Conservation (phyloP, 331 rosid genomes). For the Phaseolus coccineus region DNA sequence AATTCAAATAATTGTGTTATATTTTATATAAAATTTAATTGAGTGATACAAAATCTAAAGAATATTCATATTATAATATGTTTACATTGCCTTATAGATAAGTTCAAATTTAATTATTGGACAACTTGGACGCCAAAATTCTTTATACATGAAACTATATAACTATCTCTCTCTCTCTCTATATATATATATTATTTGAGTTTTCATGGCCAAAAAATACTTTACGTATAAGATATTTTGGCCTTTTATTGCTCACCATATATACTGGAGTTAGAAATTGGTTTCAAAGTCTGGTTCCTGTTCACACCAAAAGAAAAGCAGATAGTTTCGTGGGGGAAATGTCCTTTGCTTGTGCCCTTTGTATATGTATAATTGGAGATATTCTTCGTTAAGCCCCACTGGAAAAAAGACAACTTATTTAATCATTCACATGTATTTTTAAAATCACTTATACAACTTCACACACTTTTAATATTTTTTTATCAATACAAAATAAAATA, state of each 20-base stretch:
- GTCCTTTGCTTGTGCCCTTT: background rate
- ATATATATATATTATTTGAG: background rate
- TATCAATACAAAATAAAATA: too few species aligned
- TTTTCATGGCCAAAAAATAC: background rate
- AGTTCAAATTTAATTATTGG: slow-evolving; percentile 41
- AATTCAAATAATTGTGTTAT: background rate
- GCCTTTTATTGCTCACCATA: slow-evolving; percentile 16
- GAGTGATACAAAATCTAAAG: slow-evolving; percentile 3
- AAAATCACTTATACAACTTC: too few species aligned
- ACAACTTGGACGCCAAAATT: background rate
- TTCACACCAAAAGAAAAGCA: slow-evolving; percentile 27
- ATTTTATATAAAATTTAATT: slow-evolving; percentile 7
- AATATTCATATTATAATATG: background rate
- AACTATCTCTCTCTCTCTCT: too few species aligned
- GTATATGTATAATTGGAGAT: too few species aligned
- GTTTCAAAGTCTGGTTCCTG: slow-evolving; percentile 23
- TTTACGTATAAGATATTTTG: slow-evolving; percentile 2
- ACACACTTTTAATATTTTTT: too few species aligned
- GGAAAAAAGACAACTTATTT: too few species aligned
- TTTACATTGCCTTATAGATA: slow-evolving; percentile 32
- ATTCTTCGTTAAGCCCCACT: background rate
- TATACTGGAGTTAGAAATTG: background rate
- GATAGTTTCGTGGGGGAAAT: background rate
- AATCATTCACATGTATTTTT: too few species aligned
- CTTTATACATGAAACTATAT: background rate